Conservation (phyloP, 78 protist species). For the Dictyostelium brefeldianum region DNA sequence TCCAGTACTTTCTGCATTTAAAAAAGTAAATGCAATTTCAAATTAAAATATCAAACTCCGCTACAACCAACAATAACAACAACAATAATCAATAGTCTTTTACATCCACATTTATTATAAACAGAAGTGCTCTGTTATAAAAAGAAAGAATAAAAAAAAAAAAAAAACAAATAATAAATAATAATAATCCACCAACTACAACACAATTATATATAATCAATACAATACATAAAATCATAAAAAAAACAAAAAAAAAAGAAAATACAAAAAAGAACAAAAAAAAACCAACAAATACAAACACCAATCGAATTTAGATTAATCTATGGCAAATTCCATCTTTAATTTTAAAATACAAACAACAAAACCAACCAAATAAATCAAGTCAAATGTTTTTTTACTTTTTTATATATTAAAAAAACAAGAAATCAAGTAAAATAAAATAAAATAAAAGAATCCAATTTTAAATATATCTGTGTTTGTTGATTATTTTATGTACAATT, state of each 20-base stretch:
- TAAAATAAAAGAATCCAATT: not conserved
- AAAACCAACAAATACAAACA: not conserved
- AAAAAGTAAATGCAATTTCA: slow-evolving; percentile 34
- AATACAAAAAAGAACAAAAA: not conserved
- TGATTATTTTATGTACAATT: slow-evolving; percentile 7
- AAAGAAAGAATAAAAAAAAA: not conserved
- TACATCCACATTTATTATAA: not conserved
- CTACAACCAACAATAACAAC: not conserved
- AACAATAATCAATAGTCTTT: not conserved
- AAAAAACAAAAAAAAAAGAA: not conserved
- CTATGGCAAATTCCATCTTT: not conserved
- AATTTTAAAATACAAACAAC: not conserved
- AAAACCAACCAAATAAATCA: not conserved
- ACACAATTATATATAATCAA: too few species aligned
- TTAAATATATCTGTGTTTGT: not conserved
- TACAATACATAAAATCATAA: too few species aligned
- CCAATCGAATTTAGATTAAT: not conserved
- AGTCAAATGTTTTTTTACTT: too few species aligned
- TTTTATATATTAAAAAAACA: too few species aligned
- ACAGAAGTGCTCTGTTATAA: slow-evolving; percentile 32
- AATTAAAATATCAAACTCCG: not conserved
- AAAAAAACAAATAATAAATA: not conserved
- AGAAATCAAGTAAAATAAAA: too few species aligned
- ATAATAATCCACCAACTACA: too few species aligned
- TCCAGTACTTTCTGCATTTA: slow-evolving; percentile 88